phyloP scores from a whole-genome alignment of 495 filamentous ascomycete species.

The Aeminium ludgeri region DNA sequence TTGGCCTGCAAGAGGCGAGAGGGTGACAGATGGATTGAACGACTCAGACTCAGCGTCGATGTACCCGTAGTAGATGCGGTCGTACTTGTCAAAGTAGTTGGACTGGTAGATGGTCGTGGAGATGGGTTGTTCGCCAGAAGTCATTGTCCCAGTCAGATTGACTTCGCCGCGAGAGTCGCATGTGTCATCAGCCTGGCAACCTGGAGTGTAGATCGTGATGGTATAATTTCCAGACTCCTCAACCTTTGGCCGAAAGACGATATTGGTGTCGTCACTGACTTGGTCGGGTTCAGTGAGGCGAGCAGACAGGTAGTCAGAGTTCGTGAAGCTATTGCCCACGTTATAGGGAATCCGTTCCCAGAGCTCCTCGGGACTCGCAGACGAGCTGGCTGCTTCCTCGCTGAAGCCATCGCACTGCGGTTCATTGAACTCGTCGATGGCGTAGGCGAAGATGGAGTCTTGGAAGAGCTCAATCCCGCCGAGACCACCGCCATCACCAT shows the following conservation, averaged over 20 bases:
- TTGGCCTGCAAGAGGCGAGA: constrained; percentile 52
- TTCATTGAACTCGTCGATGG: constrained; percentile 75
- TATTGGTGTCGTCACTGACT: constrained; percentile 31
- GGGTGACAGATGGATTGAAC: constrained; percentile 68
- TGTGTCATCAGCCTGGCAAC: constrained; percentile 62
- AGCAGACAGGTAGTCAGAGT: constrained; percentile 61
- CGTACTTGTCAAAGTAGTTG: constrained; percentile 87
- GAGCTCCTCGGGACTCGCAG: constrained; percentile 30
- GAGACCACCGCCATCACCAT: constrained; percentile 72
- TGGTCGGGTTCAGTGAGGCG: constrained; percentile 32
- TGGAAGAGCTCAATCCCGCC: constrained; percentile 82
- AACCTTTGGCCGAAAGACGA: constrained; percentile 71
- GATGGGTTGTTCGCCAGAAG: constrained; percentile 25
- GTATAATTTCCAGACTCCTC: constrained; percentile 79
- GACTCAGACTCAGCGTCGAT: constrained; percentile 57
- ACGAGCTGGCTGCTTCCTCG: constrained; percentile 43
- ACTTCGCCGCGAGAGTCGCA: constrained; percentile 61
- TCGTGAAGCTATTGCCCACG: constrained; percentile 34
- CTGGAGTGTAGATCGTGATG: constrained; percentile 77
- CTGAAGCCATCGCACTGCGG: constrained; percentile 55
- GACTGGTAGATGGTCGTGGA: constrained; percentile 57
- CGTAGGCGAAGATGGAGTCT: constrained; percentile 47
- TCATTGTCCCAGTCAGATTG: constrained; percentile 57
- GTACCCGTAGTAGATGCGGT: constrained; percentile 67
- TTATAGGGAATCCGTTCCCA: constrained; percentile 43